Evolutionary conservation across 805 yeast genomes (phyloP), one percentile per base, ranked within the genome.

Genomic region (Barnettozyma californica): DNA sequence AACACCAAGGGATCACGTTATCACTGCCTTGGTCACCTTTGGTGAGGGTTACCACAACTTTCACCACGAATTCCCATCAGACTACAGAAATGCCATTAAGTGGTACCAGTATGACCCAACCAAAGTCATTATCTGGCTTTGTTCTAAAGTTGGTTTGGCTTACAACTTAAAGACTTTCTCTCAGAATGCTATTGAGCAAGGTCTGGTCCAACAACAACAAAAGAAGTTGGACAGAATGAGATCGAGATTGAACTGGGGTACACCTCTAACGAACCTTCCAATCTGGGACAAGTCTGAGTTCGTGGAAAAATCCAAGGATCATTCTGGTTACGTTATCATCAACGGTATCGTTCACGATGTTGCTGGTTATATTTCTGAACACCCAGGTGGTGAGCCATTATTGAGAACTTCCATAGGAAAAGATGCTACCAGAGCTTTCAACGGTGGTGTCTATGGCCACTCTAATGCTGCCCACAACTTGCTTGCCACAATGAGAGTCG

Each of bases 81-180:
- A 87, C 70, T 87, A 86, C 77, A 80, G 95, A 77, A 86, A 86
- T 64, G 94, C 94, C 34, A 75, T 86, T 63, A 83, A 80, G 64
- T 86, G 94, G 94, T 86, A 82, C 73, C 92, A 86, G 74, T 86
- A 81, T 63, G 95, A 87, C 65, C 95, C 95, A 56, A 85, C 94
- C 44, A 86, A 86, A 69, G 60, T 78, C 43, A 58, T 76, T 46
- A 84, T 86, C 57, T 85, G 74, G 67, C 26, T 66, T 7, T 67
- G 77, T 47, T 83, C 87, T 14, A 75, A 81, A 65, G 49, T 84
- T 26, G 94, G 94, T 34, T 67, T 86, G 53, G 81, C 91, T 20
- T 59, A 53, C 68, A 81, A 84, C 70, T 74, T 87, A 69, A 84
- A 84, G 65, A 84, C 81, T 43, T 85, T 85, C 65, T 81, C 90